Evolutionary conservation across 768 basidiomycete species (phyloP).

Genomic region (Boletales sp.): DNA sequence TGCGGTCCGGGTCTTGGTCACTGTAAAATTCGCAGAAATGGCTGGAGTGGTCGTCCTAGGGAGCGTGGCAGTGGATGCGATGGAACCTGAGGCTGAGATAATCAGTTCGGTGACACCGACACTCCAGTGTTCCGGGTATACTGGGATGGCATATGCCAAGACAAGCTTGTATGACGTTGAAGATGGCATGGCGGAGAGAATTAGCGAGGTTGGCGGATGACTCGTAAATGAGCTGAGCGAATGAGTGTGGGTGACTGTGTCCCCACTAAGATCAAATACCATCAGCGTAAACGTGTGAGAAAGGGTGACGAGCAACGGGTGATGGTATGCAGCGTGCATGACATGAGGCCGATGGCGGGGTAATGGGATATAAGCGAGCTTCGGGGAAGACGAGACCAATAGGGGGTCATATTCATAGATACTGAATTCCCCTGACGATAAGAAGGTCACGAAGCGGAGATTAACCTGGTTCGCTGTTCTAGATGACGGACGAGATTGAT

Average conservation of each 20-base stretch:
- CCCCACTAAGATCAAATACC: slow-evolving; percentile 64
- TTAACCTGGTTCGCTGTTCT: slow-evolving; percentile 24
- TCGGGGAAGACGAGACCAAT: slow-evolving; percentile 37
- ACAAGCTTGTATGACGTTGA: slow-evolving; percentile 65
- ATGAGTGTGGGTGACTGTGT: slow-evolving; percentile 53
- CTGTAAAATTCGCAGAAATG: slow-evolving; percentile 37
- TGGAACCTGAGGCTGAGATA: slow-evolving; percentile 39
- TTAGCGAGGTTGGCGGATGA: slow-evolving; percentile 74
- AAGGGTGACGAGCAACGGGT: slow-evolving; percentile 72
- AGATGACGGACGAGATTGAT: slow-evolving; percentile 62
- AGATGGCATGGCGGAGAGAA: slow-evolving; percentile 60
- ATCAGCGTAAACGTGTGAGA: slow-evolving; percentile 65
- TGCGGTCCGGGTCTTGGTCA: slow-evolving; percentile 57
- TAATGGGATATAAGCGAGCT: slow-evolving; percentile 47
- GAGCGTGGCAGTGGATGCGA: slow-evolving; percentile 3
- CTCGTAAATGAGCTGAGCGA: slow-evolving; percentile 75
- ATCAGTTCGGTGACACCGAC: slow-evolving; percentile 74
- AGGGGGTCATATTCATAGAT: slow-evolving; percentile 53
- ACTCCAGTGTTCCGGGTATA: slow-evolving; percentile 81
- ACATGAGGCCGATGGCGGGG: slow-evolving; percentile 43
- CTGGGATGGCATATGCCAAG: slow-evolving; percentile 69
- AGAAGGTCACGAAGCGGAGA: slow-evolving; percentile 53
- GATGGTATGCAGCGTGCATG: slow-evolving; percentile 69
- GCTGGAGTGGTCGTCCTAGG: slow-evolving; percentile 7
- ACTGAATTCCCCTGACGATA: slow-evolving; percentile 67